Evolutionary conservation across 2,329 filamentous ascomycete genomes (phyloP).

Genomic region (Apiospora phragmitis): DNA sequence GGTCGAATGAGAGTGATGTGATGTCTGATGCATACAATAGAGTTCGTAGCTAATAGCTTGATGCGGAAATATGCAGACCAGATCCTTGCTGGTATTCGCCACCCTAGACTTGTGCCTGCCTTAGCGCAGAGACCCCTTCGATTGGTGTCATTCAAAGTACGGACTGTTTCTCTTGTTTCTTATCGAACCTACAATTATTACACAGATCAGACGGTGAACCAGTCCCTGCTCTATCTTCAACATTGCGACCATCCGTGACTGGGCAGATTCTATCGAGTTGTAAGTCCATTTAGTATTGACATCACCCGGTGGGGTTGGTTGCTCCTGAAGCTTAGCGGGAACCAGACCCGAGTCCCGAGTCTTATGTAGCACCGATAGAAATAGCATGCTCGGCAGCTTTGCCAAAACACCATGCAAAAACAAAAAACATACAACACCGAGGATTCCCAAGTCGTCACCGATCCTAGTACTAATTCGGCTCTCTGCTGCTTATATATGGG

Average conservation of each 20-base stretch:
- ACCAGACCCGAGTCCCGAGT: neutral
- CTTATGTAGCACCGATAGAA: neutral
- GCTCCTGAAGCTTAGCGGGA: neutral
- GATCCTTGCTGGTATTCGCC: neutral
- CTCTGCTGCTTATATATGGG: too few relatives aligned
- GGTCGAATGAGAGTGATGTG: too few relatives aligned
- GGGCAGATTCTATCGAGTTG: neutral
- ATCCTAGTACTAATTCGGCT: too few relatives aligned
- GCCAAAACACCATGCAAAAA: neutral
- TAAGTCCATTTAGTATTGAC: neutral
- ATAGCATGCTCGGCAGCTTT: neutral
- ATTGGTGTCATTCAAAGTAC: neutral
- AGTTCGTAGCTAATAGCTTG: neutral
- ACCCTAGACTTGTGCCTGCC: neutral
- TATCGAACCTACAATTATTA: neutral
- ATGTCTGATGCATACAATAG: neutral
- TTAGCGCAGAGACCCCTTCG: neutral
- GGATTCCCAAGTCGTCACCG: too few relatives aligned
- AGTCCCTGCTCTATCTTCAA: neutral
- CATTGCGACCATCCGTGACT: neutral
- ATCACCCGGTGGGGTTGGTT: neutral
- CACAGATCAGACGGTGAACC: neutral
- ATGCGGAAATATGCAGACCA: neutral
- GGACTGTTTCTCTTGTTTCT: neutral
- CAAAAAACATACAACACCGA: too few relatives aligned